Evolutionary conservation across 176 grass and related monocot species (phyloP).

Genomic region (Coix lacrymajobi): DNA sequence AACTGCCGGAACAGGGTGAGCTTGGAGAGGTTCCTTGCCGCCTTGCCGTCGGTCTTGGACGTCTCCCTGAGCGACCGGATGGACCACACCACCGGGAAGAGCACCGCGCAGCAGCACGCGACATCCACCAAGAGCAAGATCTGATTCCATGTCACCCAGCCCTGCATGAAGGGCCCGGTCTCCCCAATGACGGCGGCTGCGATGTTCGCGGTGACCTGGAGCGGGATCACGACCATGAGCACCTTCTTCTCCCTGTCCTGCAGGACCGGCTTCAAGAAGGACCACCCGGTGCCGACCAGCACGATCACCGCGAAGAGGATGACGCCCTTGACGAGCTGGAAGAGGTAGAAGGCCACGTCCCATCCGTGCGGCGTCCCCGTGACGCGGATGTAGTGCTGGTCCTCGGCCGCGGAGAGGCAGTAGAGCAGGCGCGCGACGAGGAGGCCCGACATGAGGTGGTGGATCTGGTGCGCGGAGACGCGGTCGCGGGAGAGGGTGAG

Average conservation of each 20-base stretch:
- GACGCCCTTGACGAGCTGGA: conserved; percentile 83
- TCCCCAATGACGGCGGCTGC: conserved; percentile 72
- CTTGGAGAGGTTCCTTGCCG: conserved; percentile 61
- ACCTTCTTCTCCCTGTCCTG: conserved; percentile 96
- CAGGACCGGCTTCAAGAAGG: conserved; percentile 86
- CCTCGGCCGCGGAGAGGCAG: conserved; percentile 79
- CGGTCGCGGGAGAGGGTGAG: conserved; percentile 61
- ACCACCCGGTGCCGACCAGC: conserved; percentile 87
- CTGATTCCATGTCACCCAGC: conserved; percentile 84
- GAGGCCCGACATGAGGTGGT: conserved; percentile 85
- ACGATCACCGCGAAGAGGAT: conserved; percentile 80
- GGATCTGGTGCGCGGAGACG: conserved; percentile 49
- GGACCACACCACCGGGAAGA: conserved; percentile 86
- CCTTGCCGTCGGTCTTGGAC: conserved; percentile 91
- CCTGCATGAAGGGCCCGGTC: conserved; percentile 69
- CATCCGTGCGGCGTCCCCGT: conserved; percentile 85
- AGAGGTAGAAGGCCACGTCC: conserved; percentile 84
- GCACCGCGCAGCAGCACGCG: conserved; percentile 71
- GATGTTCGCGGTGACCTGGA: conserved; percentile 72
- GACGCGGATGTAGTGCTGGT: conserved; percentile 83
- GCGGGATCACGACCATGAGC: conserved; percentile 90
- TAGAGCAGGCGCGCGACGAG: conserved; percentile 63
- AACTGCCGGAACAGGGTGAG: conserved; percentile 85
- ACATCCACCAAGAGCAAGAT: conserved; percentile 69
- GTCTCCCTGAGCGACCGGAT: conserved; percentile 74